Base-by-base conservation (phyloP, 257 asterid species). In the Fraxinus excelsior region DNA sequence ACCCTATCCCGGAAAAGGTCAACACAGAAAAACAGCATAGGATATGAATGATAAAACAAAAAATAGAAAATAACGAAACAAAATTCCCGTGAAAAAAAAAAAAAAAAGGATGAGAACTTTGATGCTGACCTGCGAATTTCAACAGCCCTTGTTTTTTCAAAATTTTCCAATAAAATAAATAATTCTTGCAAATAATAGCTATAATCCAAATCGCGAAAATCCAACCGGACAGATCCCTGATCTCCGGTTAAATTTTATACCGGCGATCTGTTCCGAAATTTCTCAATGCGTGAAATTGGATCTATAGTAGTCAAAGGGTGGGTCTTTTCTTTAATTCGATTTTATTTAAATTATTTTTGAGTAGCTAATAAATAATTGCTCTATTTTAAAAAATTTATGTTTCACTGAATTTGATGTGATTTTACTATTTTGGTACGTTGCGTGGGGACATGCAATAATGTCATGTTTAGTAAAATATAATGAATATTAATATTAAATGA, bases 201-300 rank as follows among this genome's bases (percentile, higher is more conserved):
- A 62, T 16, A 62, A 73, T 65, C 76, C 23, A 79, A 67, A 81
- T 19, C 78, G 3, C 3, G 5, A 60, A 74, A 68, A 80, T 71
- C 81, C 87, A 85, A 81, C 82, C 82, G 76, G 70, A 76, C 83
- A 84, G 85, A 81, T 84, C 83, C 75, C 85, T 32, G 72, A 66
- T 73, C 65, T 37, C 29, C 79, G 65, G 76, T 78, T 79, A 81
- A 78, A 78, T 72, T 75, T 73, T 29, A 77, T 67, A 70, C 75
- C 78, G 74, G 78, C 80, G 87, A 31, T 62, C 8, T 3, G 68
- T 62, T 62, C 68, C 29, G 16, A 26, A 62, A 25, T n/a, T n/a
- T 7, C 35, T 26, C 34, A 26, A 10, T 5, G 6, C n/a, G 19
- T 1, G 68, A 62, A 60, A 26, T 26, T 62, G 68, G 68, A 62